Evolutionary conservation across 2,329 filamentous ascomycete species (phyloP), one percentile per base, ranked within the genome.

Genomic region (Geoglossum cookeanum): DNA sequence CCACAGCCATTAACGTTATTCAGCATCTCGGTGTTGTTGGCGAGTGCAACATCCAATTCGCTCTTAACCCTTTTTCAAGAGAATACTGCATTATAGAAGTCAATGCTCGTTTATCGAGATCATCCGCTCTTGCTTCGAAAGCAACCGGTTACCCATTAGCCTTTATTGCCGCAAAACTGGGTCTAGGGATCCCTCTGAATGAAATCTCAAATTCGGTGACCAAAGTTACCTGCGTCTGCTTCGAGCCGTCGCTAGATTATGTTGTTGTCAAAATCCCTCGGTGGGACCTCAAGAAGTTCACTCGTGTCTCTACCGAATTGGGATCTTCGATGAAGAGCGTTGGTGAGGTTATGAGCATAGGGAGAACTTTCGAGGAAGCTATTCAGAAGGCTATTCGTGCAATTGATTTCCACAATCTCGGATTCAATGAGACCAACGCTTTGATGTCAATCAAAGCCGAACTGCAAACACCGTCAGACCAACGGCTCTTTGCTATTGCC

Each of bases 1-100:
- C 91, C 5, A 96, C 92, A 3, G 92, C 92, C 45, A 87, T 97
- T 67, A 95, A 96, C 65, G 90, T 97, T 66, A 95, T 98, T 67
- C 85, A 92, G 58, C 92, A 98, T 69, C 80, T 98, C 29, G 92
- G 92, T 55, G 92, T 98, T 58, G 90, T 98, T 54, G 92, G 92
- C 69, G 92, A 98, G 73, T 98, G 92, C 74, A 98, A 98, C 72
- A 96, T 98, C 61, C 92, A 98, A 70, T 98, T 97, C 66, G 92
- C 92, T 3, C 75, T 98, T 57, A 96, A 98, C 73, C 92, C 92
- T 2, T 87, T 90, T 70, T 96, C 90, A 0, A 83, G 80, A 68
- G 92, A 98, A 68, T 98, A 96, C 75, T 96, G 92, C 76, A 96
- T 98, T 63, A 98, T 98, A 67, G 92, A 98, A 70, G 92, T 98